Percentiles rank a stretch among this genome's conserved stretches.
These are phyloP conservation scores for Talaromyces sp. DNA, from an alignment of 2,329 filamentous ascomycete species.

Conservation along the genomic window DNA sequence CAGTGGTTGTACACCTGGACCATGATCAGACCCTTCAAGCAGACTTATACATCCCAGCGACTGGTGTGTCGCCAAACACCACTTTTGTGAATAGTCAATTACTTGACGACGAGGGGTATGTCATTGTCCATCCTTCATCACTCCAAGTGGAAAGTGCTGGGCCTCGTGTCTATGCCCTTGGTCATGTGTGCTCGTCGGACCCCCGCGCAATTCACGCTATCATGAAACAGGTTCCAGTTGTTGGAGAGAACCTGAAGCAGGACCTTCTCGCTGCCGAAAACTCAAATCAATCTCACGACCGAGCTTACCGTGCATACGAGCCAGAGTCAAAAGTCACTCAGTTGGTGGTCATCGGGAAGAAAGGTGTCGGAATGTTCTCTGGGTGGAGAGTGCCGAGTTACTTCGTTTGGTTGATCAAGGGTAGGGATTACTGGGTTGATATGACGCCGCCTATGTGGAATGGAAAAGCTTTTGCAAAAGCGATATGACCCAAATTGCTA, in stretches of 20 bases:
- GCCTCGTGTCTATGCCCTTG: slow-evolving; percentile 46
- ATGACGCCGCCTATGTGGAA: slow-evolving; percentile 49
- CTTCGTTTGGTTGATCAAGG: slow-evolving; percentile 50
- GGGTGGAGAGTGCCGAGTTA: slow-evolving; percentile 46
- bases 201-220: slow-evolving; percentile 46
- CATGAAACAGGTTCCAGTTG: slow-evolving; percentile 40
- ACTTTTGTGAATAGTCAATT: slow-evolving; percentile 35
- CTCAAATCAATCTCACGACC: slow-evolving; percentile 15
- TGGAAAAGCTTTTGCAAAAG: slow-evolving; percentile 52
- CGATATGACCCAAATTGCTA: neutral
- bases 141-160: slow-evolving; percentile 39
- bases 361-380: slow-evolving; percentile 46
- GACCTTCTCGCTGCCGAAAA: slow-evolving; percentile 42
- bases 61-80: slow-evolving; percentile 44
- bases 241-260: slow-evolving; percentile 49
- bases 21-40: slow-evolving; percentile 40
- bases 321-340: slow-evolving; percentile 48
- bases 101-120: slow-evolving; percentile 35
- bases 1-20: slow-evolving; percentile 38
- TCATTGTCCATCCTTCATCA: slow-evolving; percentile 38
- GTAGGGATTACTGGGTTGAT: slow-evolving; percentile 53
- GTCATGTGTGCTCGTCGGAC: slow-evolving; percentile 44
- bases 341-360: slow-evolving; percentile 49
- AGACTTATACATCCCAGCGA: slow-evolving; percentile 51
- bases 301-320: slow-evolving; percentile 35